Evolutionary conservation across 768 basidiomycete genomes (phyloP), one percentile per base, ranked within the genome.

Genomic region (Nidularia sp.): DNA sequence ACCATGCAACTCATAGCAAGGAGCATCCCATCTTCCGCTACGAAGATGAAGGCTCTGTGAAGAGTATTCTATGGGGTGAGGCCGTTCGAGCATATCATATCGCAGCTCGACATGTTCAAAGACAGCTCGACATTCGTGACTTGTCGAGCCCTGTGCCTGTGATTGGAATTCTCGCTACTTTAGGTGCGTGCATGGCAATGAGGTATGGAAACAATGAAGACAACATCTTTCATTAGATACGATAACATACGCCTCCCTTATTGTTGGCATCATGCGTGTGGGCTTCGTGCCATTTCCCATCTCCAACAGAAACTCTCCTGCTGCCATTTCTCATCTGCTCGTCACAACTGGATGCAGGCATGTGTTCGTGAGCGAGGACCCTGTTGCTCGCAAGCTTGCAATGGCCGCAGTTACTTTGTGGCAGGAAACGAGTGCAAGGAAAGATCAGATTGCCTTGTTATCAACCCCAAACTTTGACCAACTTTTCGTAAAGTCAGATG

Each of bases 271-370:
- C 29, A 43, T 57, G 18, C 45, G 45, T 15, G 53, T 52, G 4
- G 62, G 57, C 12, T 55, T 52, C 29, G 22, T 47, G 32, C 56
- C 62, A 0, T 74, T 74, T 55, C 69, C 70, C 6, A 41, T 33
- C 25, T 57, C 45, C 34, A 48, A 29, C 53, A 54, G 36, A 48
- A 53, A 49, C 35, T 50, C 42, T 5, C 6, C 53, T 50, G n/a
- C 45, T 22, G 56, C 32, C 7, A 34, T 52, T 12, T 34, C 31
- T 5, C 44, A 31, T 34, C 47, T 56, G 34, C 22, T 35, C 7
- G 12, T 13, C 35, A 36, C 9, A 22, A 34, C 39, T 25, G 10
- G n/a, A 25, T 31, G 57, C 47, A 35, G 25, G 25, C 10, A n/a
- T 10, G 9, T 45, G n/a, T n/a, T n/a, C 25, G 25, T 29, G 9